Base-by-base conservation (phyloP, 2,329 filamentous ascomycete genomes). In the Monilinia vaccinii-corymbosi region DNA sequence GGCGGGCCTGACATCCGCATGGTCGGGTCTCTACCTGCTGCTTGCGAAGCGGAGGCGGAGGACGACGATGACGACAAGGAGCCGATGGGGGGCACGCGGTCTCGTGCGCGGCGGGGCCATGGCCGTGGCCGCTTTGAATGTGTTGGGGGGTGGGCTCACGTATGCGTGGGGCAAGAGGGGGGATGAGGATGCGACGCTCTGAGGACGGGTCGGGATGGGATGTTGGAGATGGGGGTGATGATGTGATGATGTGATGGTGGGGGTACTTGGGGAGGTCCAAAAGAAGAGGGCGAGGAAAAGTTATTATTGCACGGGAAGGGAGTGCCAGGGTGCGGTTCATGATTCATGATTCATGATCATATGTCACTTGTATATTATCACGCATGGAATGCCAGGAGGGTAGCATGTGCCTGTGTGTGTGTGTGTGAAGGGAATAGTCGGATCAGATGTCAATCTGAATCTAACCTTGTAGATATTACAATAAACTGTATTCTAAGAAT, bases 21-120 rank as follows among this genome's bases (percentile, higher is more conserved):
- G 84, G 82, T 85, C 81, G 36, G 83, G 82, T 0, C 69, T 87
- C 45, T 88, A 88, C 66, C 73, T 85, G n/a, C 70, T 87, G 18
- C 72, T 88, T 14, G 85, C 85, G 3, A 73, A 78, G 60, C 76
- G 85, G 63, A 76, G 85, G 66, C 81, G 64, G 28, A 63, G 65
- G 7, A 56, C 50, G n/a, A n/a, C 11, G 69, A 65, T 11, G 55
- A 50, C n/a, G 65, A 55, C 14, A 63, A 67, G 31, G 59, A 59
- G 32, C 61, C 61, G 52, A 78, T 75, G 64, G 66, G 82, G 40
- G 72, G 71, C 53, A 74, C 73, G 57, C 79, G 77, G 63, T 78
- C 81, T 66, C 76, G 76, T 1, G 75, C 75, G 6, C 74, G 80
- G 63, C 80, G 81, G 0, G 6, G 80, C 80, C 7, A 69, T 83